These are phyloP conservation scores for Mycosarcoma mackinlayi DNA, from an alignment of 1,284 basidiomycete species.

Conservation along the genomic window DNA sequence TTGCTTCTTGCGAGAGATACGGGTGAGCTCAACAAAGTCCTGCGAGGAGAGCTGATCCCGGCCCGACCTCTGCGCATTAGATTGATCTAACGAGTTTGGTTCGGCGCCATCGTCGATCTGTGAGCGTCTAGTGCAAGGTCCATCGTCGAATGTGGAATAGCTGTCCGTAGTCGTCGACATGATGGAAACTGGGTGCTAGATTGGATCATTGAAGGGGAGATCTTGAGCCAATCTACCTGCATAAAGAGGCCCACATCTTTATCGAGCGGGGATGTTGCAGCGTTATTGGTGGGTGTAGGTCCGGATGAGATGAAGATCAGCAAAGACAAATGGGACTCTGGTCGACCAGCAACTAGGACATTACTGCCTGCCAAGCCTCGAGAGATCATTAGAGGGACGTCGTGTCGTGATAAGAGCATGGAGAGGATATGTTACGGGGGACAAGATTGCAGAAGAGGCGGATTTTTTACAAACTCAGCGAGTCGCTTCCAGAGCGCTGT, in stretches of 20 bases:
- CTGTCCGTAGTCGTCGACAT: conserved; percentile 10
- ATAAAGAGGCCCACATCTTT: conserved; percentile 8
- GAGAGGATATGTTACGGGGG: too few relatives aligned
- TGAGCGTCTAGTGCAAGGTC: background rate
- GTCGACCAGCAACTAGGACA: too few relatives aligned
- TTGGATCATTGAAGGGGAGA: conserved; percentile 2
- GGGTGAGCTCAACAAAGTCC: conserved; percentile 37
- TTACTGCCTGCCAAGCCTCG: too few relatives aligned
- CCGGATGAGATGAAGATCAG: too few relatives aligned
- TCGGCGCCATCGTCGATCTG: conserved; percentile 1
- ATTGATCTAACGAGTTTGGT: background rate
- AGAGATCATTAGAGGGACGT: too few relatives aligned
- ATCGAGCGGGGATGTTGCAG: background rate
- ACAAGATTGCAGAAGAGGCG: background rate
- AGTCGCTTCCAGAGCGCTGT: background rate
- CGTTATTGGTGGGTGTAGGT: too few relatives aligned
- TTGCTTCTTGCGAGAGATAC: conserved; percentile 43
- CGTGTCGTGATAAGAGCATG: too few relatives aligned
- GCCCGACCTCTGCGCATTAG: background rate
- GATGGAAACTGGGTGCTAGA: background rate
- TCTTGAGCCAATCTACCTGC: conserved; percentile 1
- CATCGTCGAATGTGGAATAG: background rate
- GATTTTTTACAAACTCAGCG: background rate
- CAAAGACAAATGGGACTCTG: background rate
- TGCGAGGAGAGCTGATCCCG: conserved; percentile 29